Percentiles rank a stretch among this genome's conserved stretches.
Evolutionary conservation across 371 early-diverging fungal genomes (phyloP).

Genomic region (Saksenaea oblongispora): DNA sequence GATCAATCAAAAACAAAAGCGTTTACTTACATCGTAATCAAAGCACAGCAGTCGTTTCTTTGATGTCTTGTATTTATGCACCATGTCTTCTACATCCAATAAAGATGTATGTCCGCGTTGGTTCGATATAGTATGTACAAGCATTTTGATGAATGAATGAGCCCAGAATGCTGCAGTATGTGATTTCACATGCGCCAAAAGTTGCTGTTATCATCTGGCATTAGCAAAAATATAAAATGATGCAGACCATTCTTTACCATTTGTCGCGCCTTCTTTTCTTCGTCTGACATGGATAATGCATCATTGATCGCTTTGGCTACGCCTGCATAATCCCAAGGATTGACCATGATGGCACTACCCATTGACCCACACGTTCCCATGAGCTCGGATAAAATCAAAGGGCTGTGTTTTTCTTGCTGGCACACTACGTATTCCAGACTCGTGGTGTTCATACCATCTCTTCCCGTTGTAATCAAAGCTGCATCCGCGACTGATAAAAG

Average conservation of each 20-base stretch:
- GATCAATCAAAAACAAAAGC: background rate
- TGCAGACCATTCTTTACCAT: constrained; percentile 40
- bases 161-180: constrained; percentile 97
- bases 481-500: constrained; percentile 94
- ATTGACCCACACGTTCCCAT: constrained; percentile 96
- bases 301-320: constrained; percentile 91
- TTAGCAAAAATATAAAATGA: background rate
- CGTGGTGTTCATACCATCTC: constrained; percentile 99
- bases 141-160: constrained; percentile 70
- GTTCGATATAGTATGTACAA: constrained; percentile 51
- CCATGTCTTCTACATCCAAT: constrained; percentile 52
- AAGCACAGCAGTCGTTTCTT: constrained; percentile 78
- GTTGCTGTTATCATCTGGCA: constrained; percentile 52
- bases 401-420: constrained; percentile 89
- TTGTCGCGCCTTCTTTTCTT: constrained; percentile 82
- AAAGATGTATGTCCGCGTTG: constrained; percentile 68
- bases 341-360: constrained; percentile 89
- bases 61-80: constrained; percentile 51
- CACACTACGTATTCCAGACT: constrained; percentile 98
- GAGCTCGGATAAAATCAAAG: constrained; percentile 95
- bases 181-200: constrained; percentile 83
- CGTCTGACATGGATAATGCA: constrained; percentile 81
- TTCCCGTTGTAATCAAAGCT: constrained; percentile 91
- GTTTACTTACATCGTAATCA: constrained; percentile 78
- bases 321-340: constrained; percentile 97